These are phyloP conservation scores for Thelonectria discophora DNA, from an alignment of 2,329 filamentous ascomycete genomes.

Conservation along the genomic window DNA sequence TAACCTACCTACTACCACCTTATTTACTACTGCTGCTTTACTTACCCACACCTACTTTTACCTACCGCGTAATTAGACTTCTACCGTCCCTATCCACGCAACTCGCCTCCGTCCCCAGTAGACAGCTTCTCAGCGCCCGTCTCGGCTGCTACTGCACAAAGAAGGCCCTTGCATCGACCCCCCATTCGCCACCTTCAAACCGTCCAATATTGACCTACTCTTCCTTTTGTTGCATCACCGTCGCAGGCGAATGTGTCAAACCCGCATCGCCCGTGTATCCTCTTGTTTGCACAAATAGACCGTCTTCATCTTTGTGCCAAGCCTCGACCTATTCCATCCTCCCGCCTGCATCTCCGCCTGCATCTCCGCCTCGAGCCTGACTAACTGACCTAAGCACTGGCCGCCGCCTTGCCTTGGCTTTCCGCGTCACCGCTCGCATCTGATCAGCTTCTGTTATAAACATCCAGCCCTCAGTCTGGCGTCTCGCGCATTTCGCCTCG, in stretches of 20 bases:
- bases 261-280: conserved; percentile 6
- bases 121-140: background rate
- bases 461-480: conserved; percentile 57
- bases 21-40: too few species aligned
- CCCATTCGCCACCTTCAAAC: background rate
- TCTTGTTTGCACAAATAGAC: background rate
- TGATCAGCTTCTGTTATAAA: conserved; percentile 1
- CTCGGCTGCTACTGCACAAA: background rate
- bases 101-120: too few species aligned
- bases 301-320: background rate
- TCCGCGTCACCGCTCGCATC: conserved; percentile 13
- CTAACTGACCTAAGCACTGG: background rate
- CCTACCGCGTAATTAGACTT: too few species aligned
- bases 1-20: too few species aligned
- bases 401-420: conserved; percentile 1
- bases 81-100: too few species aligned
- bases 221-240: background rate
- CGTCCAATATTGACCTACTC: background rate
- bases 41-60: too few species aligned
- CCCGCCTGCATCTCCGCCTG: background rate
- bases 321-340: background rate
- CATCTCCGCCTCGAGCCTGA: background rate
- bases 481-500: conserved; percentile 63
- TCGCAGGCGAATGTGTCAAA: background rate
- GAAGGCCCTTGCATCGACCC: conserved; percentile 1